Evolutionary conservation across 1,284 basidiomycete species (phyloP), one percentile per base, ranked within the genome.

Genomic region (Sanghuangporus sanghuang): DNA sequence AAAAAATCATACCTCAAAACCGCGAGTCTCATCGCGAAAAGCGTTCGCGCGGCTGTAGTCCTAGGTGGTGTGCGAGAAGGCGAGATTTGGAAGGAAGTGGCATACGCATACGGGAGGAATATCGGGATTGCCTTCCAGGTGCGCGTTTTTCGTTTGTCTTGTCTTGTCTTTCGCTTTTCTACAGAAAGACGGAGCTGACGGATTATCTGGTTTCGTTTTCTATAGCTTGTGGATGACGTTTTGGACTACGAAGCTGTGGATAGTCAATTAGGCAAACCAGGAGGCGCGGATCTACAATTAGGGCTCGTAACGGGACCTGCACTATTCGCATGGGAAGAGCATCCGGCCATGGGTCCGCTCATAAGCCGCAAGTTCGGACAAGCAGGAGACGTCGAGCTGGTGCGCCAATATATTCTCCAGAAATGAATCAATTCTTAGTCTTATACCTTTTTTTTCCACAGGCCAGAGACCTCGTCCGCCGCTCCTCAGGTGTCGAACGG

Each of bases 1-100:
- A 86, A 88, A 71, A 98, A 96, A 78, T 96, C 94, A 32, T 99
- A 98, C 73, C 80, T 99, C 71, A 98, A 99, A 78, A 97, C 95
- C 5, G 96, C 96, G 16, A 94, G 91, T 70, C 77, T 99, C 64
- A 96, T 99, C 84, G 96, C 95, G 1, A 99, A 98, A 76, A 90
- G 90, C 2, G 90, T 93, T 1, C 84, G 96, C 7, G 92, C 93
- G 5, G 86, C 94, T 0, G 93, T 95, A 6, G 89, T 96, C 3
- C 81, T 99, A 0, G 96, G 96, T 5, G 96, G 96, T 0, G 92
- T 89, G 69, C 82, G 79, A 57, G 85, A 92, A 71, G 86, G 86
- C 3, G 92, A 95, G 69, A 75, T 90, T 21, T 90, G 95, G 81
- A 95, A 96, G 74, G 96, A 98, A 73, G 85, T 92, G 18, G 96